These are phyloP conservation scores for Chlorella sp. DNA, from an alignment of 139 green algal species.

Conservation along the genomic window DNA sequence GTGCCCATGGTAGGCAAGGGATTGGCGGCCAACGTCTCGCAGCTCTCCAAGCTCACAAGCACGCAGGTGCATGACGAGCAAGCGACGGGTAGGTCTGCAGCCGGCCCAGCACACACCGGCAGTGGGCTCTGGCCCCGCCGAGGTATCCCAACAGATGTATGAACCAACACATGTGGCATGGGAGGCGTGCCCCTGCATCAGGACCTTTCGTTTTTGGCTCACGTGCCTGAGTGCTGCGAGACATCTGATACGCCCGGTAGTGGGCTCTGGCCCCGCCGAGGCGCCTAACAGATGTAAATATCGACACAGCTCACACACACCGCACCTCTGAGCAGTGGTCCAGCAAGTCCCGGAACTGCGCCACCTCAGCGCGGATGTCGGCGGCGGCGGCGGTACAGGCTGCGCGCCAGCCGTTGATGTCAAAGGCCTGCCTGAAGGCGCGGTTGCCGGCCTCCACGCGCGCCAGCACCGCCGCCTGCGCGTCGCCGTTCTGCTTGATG, in stretches of 20 bases:
- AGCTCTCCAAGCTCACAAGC: background rate
- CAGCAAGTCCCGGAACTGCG: constrained; percentile 62
- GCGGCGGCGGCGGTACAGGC: constrained; percentile 46
- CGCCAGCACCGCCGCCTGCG: constrained; percentile 52
- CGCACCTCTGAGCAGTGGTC: constrained; percentile 34
- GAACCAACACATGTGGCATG: too few species aligned
- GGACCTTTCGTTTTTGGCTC: background rate
- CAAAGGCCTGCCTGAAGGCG: constrained; percentile 40
- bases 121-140: too few species aligned
- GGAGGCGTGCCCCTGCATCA: too few species aligned
- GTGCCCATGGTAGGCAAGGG: background rate
- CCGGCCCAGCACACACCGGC: too few species aligned
- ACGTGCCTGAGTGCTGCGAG: background rate
- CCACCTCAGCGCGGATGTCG: constrained; percentile 32
- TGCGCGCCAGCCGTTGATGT: constrained; percentile 47
- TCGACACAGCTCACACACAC: background rate
- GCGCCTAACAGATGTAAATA: too few species aligned
- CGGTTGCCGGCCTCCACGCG: constrained; percentile 36
- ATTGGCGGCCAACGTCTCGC: background rate
- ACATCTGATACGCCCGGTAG: background rate
- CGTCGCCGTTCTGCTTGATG: constrained; percentile 53
- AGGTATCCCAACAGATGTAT: too few species aligned
- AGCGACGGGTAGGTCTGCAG: too few species aligned
- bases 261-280: background rate
- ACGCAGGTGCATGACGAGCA: too few species aligned